A percentile compares a stretch with the other conserved stretches of the same genome.
Evolutionary conservation across 2,329 filamentous ascomycete species (phyloP).

Genomic region (Lachnellula hyalina): DNA sequence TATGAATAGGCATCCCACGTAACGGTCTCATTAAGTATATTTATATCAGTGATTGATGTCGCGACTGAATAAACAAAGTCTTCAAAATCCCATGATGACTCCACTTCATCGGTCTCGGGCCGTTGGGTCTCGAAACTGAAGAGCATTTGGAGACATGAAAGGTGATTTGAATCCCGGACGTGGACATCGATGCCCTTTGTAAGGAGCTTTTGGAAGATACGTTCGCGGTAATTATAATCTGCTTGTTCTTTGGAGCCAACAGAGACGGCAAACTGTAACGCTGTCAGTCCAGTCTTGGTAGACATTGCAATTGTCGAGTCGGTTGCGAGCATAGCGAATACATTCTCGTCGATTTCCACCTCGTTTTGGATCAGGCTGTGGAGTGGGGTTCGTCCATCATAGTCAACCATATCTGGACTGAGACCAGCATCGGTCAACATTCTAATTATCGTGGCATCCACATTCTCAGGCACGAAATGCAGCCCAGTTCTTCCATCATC

Average conservation of each 20-base stretch:
- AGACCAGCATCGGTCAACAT: background rate
- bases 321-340: background rate
- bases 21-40: background rate
- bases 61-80: background rate
- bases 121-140: background rate
- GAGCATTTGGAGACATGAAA: background rate
- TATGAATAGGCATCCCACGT: background rate
- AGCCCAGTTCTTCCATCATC: background rate
- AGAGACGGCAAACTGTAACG: background rate
- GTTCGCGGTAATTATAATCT: background rate
- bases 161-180: background rate
- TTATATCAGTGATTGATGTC: background rate
- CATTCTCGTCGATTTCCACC: background rate
- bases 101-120: background rate
- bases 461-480: background rate
- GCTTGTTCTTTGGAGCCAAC: background rate
- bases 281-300: background rate
- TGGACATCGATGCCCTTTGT: background rate
- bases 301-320: background rate
- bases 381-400: background rate
- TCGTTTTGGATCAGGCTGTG: background rate
- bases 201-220: background rate
- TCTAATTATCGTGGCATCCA: background rate
- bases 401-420: background rate
- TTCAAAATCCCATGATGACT: background rate